A percentile compares a stretch with the other conserved stretches of the same genome.
phyloP scores from a whole-genome alignment of 306 rosid species.

The Fragaria vesca region DNA sequence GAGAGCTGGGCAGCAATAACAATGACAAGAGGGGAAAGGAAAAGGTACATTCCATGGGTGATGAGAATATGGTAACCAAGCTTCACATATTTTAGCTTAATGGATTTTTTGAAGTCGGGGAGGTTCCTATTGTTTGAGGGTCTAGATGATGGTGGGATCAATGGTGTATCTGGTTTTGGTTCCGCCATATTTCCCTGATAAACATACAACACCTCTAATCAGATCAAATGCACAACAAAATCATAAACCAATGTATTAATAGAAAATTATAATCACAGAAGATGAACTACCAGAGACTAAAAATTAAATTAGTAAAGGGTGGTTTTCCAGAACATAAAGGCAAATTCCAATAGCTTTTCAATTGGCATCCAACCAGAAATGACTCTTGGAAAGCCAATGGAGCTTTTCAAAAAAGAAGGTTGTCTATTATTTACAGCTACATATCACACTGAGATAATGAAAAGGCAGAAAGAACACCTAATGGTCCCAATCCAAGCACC shows the following conservation, averaged over 20 bases:
- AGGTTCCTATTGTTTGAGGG: slow-evolving; percentile 43
- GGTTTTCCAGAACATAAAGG: background rate
- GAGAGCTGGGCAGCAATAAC: slow-evolving; percentile 71
- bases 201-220: slow-evolving; percentile 19
- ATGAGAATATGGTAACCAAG: slow-evolving; percentile 89
- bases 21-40: slow-evolving; percentile 62
- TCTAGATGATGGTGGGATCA: slow-evolving; percentile 47
- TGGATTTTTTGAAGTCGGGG: slow-evolving; percentile 82
- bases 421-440: slow-evolving; percentile 18
- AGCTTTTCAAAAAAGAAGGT: background rate
- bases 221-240: slow-evolving; percentile 14
- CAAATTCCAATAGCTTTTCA: background rate
- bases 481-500: background rate
- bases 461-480: slow-evolving; percentile 13
- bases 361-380: slow-evolving; percentile 1
- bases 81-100: slow-evolving; percentile 79
- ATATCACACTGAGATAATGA: slow-evolving; percentile 15
- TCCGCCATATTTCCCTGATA: slow-evolving; percentile 62
- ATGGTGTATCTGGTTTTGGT: slow-evolving; percentile 41
- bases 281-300: background rate
- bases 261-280: slow-evolving; percentile 10
- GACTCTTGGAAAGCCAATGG: background rate
- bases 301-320: background rate
- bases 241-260: background rate
- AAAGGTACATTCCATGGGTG: slow-evolving; percentile 85